These are phyloP conservation scores for Trichoderma guizhouense DNA, from an alignment of 2,329 filamentous ascomycete genomes.

Conservation along the genomic window DNA sequence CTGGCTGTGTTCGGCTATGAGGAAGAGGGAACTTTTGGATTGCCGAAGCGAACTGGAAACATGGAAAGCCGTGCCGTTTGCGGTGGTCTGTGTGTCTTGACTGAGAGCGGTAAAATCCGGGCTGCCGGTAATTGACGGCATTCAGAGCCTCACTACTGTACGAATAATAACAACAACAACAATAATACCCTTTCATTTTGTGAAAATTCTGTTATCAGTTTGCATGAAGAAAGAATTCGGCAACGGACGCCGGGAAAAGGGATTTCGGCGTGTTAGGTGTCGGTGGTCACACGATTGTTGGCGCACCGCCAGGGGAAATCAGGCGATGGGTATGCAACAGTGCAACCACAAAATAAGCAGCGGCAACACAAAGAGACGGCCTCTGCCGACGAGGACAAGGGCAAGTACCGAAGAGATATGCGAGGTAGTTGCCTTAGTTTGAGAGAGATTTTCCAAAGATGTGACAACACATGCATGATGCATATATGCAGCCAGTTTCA, in stretches of 20 bases:
- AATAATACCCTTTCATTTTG: background rate
- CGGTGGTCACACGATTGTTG: background rate
- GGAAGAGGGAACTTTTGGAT: background rate
- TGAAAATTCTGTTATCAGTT: background rate
- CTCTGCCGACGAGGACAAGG: background rate
- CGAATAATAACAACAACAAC: background rate
- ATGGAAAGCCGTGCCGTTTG: background rate
- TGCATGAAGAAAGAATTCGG: background rate
- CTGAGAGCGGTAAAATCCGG: background rate
- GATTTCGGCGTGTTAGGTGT: background rate
- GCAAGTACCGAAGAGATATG: background rate
- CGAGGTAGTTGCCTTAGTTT: no score
- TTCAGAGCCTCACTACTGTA: background rate
- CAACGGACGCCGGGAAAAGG: background rate
- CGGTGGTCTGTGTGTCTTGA: background rate
- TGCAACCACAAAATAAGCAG: background rate
- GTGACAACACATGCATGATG: background rate
- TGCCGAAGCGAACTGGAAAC: background rate
- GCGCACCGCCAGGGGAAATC: background rate
- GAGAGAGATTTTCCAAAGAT: background rate
- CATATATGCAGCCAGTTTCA: background rate
- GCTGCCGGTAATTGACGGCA: constrained; percentile 7
- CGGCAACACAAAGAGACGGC: background rate
- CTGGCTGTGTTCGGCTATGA: background rate
- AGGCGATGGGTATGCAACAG: background rate